Evolutionary conservation across 1,139 yeast species (phyloP).

Genomic region (Taphrina pruni): DNA sequence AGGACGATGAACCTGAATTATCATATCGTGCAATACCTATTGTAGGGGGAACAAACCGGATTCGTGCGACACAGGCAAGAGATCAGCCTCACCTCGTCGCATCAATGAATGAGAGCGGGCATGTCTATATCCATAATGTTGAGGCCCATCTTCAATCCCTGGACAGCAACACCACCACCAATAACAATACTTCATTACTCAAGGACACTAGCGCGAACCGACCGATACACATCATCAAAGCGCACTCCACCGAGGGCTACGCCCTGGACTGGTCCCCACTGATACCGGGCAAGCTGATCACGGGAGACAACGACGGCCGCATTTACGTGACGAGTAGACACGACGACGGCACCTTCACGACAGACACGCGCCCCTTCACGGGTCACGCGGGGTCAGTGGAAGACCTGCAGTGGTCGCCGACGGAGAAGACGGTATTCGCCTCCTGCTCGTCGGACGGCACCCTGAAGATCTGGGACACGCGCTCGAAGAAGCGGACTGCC

Average conservation of each 20-base stretch:
- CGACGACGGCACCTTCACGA: slow-evolving; percentile 74
- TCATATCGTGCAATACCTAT: slow-evolving; percentile 81
- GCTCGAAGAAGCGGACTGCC: slow-evolving; percentile 81
- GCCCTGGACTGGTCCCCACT: slow-evolving; percentile 95
- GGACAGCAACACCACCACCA: slow-evolving; percentile 76
- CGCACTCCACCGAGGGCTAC: slow-evolving; percentile 92
- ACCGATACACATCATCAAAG: slow-evolving; percentile 82
- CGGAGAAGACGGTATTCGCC: slow-evolving; percentile 91
- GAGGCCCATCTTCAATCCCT: slow-evolving; percentile 80
- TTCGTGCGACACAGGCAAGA: slow-evolving; percentile 63
- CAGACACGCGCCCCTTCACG: slow-evolving; percentile 78
- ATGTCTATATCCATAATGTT: slow-evolving; percentile 81
- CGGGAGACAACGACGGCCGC: slow-evolving; percentile 67
- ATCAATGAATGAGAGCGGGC: slow-evolving; percentile 88
- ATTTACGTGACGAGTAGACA: slow-evolving; percentile 70
- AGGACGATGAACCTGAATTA: slow-evolving; percentile 77
- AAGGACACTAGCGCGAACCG: slow-evolving; percentile 78
- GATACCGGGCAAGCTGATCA: slow-evolving; percentile 68
- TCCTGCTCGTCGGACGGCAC: slow-evolving; percentile 91
- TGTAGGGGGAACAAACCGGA: slow-evolving; percentile 83
- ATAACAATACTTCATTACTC: slow-evolving; percentile 48
- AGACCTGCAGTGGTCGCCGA: slow-evolving; percentile 95
- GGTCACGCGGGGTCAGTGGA: slow-evolving; percentile 72
- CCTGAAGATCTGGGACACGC: slow-evolving; percentile 93
- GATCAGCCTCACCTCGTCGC: slow-evolving; percentile 67